Percentiles rank a stretch among this genome's conserved stretches.
Conservation (phyloP, 345 rosid species). For the Eucalyptus caleyi region DNA sequence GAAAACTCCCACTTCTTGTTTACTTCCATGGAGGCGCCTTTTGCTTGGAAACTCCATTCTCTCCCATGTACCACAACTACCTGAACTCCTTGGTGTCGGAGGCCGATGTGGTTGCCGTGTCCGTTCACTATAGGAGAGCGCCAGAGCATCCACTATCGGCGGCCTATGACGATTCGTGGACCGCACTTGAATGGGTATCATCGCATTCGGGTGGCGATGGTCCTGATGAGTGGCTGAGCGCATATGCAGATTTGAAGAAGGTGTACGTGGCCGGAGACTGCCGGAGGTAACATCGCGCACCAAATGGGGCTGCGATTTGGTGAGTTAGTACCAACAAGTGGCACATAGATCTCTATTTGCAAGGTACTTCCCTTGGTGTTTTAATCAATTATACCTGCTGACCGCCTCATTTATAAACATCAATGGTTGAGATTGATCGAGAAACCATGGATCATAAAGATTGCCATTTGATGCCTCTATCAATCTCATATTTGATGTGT, state of each 20-base stretch:
- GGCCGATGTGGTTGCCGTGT: slow-evolving; percentile 9
- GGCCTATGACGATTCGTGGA: slow-evolving; percentile 22
- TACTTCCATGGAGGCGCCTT: slow-evolving; percentile 32
- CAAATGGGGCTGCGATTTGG: slow-evolving; percentile 8
- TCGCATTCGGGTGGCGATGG: slow-evolving; percentile 7
- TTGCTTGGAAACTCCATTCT: slow-evolving; percentile 2
- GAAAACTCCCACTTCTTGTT: slow-evolving; percentile 21
- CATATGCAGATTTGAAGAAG: background rate
- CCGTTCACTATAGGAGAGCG: slow-evolving; percentile 14
- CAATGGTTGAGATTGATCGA: background rate
- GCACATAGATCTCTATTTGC: background rate
- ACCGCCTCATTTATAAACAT: background rate
- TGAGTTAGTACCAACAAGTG: background rate
- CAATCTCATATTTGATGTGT: background rate
- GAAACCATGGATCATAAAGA: background rate
- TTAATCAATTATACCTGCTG: background rate
- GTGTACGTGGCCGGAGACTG: slow-evolving; percentile 25
- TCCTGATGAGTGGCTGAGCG: slow-evolving; percentile 21
- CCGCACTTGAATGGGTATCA: slow-evolving; percentile 19
- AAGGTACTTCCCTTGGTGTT: background rate
- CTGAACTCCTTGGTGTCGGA: slow-evolving; percentile 4
- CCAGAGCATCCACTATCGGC: slow-evolving; percentile 23
- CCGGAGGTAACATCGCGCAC: slow-evolving; percentile 26
- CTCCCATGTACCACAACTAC: slow-evolving; percentile 15
- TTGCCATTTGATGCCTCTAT: background rate